phyloP scores from a whole-genome alignment of 441 rosid species.

The Euphorbia schlechtendalii region DNA sequence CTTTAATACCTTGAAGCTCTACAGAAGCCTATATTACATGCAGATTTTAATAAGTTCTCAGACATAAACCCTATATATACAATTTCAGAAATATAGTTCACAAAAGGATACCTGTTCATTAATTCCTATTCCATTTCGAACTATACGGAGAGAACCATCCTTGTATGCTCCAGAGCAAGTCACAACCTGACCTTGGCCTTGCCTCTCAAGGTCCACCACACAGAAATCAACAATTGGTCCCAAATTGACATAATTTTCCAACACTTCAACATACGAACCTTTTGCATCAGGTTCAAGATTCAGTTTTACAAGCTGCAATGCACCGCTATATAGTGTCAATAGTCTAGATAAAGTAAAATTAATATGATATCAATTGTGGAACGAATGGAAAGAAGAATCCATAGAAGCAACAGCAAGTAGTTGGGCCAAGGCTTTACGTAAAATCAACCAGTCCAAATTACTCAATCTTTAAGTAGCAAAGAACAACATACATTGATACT shows the following conservation, averaged over 20 bases:
- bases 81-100: constrained; percentile 1
- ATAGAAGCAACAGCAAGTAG: neutral
- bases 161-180: constrained; percentile 98
- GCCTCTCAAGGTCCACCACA: constrained; percentile 99
- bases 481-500: neutral
- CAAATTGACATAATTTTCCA: constrained; percentile 87
- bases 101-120: constrained; percentile 76
- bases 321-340: constrained; percentile 17
- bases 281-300: constrained; percentile 77
- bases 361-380: constrained; percentile 1
- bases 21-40: constrained; percentile 80
- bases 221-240: constrained; percentile 98
- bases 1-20: constrained; percentile 99
- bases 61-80: constrained; percentile 3
- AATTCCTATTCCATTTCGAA: constrained; percentile 98
- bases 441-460: neutral
- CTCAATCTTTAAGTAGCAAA: neutral
- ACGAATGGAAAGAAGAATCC: neutral
- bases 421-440: neutral
- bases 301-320: constrained; percentile 73
- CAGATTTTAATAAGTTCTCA: constrained; percentile 10
- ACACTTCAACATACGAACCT: constrained; percentile 89
- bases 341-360: constrained; percentile 9
- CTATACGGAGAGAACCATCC: constrained; percentile 97
- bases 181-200: constrained; percentile 99